Evolutionary conservation across 768 basidiomycete species (phyloP).

Genomic region (Phaeotremella skinneri): DNA sequence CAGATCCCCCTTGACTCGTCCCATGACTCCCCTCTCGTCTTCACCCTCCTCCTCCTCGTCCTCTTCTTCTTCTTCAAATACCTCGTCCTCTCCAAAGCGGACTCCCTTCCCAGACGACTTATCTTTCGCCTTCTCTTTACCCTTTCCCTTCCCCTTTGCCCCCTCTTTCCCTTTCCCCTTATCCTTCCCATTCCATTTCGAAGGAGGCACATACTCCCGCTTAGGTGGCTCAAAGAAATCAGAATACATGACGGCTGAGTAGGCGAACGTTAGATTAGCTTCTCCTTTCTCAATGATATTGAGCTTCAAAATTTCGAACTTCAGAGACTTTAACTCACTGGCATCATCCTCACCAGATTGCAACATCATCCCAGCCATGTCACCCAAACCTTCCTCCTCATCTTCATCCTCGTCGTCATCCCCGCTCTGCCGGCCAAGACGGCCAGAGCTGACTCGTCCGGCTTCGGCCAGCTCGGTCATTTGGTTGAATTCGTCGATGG

Average conservation of each 20-base stretch:
- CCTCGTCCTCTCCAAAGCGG: conserved; percentile 22
- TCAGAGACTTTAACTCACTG: conserved; percentile 29
- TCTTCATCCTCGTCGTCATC: conserved; percentile 46
- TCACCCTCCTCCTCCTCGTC: conserved; percentile 46
- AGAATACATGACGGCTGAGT: conserved; percentile 48
- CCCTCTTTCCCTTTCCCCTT: conserved; percentile 14
- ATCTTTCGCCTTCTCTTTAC: conserved; percentile 22
- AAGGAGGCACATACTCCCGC: conserved; percentile 15
- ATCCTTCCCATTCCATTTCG: conserved; percentile 2
- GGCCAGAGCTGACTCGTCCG: conserved; percentile 62
- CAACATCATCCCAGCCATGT: conserved; percentile 40
- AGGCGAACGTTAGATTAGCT: conserved; percentile 4
- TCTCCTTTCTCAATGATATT: no score
- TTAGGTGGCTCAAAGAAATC: conserved; percentile 52
- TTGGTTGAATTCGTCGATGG: conserved; percentile 79
- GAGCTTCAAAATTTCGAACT: not conserved
- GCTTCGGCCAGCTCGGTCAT: conserved; percentile 78
- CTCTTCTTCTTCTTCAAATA: conserved; percentile 25
- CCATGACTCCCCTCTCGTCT: conserved; percentile 58
- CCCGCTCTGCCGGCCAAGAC: conserved; percentile 55
- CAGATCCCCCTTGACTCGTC: conserved; percentile 71
- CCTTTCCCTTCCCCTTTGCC: conserved; percentile 14
- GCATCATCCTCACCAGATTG: conserved; percentile 36
- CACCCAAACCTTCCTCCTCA: conserved; percentile 21
- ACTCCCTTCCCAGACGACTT: conserved; percentile 20